phyloP scores from a whole-genome alignment of 495 filamentous ascomycete species.

The Hypomontagnella submonticulosa region DNA sequence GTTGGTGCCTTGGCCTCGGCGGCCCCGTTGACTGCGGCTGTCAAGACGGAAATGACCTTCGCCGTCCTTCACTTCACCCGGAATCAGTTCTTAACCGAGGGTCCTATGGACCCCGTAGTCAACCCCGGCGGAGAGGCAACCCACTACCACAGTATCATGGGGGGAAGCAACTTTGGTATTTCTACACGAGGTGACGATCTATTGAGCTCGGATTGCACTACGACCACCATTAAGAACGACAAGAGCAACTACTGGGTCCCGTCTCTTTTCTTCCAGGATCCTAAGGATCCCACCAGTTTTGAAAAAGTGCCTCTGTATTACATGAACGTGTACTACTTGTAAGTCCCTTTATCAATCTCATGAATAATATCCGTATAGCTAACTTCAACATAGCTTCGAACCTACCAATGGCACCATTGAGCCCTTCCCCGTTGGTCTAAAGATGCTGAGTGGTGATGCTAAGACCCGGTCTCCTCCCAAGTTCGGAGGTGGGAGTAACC shows the following conservation, averaged over 20 bases:
- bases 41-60: slow-evolving; percentile 53
- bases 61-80: slow-evolving; percentile 58
- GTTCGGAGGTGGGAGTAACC: slow-evolving; percentile 48
- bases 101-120: slow-evolving; percentile 73
- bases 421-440: slow-evolving; percentile 75
- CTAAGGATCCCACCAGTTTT: slow-evolving; percentile 69
- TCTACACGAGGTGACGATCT: slow-evolving; percentile 68
- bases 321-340: slow-evolving; percentile 79
- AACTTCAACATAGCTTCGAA: slow-evolving; percentile 61
- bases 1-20: slow-evolving; percentile 43
- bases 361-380: slow-evolving; percentile 3
- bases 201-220: slow-evolving; percentile 71
- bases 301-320: slow-evolving; percentile 69
- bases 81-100: slow-evolving; percentile 62
- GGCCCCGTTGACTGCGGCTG: slow-evolving; percentile 48
- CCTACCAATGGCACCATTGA: slow-evolving; percentile 67
- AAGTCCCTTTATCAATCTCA: slow-evolving; percentile 29
- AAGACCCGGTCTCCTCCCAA: slow-evolving; percentile 55
- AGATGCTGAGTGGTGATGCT: slow-evolving; percentile 76
- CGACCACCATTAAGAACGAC: slow-evolving; percentile 72
- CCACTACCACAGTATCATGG: slow-evolving; percentile 76
- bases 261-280: slow-evolving; percentile 69
- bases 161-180: slow-evolving; percentile 76
- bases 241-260: slow-evolving; percentile 84
- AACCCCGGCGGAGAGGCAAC: slow-evolving; percentile 65